Conservation (phyloP, 2,329 filamentous ascomycete species). For the Trichoderma afroharzianum region DNA sequence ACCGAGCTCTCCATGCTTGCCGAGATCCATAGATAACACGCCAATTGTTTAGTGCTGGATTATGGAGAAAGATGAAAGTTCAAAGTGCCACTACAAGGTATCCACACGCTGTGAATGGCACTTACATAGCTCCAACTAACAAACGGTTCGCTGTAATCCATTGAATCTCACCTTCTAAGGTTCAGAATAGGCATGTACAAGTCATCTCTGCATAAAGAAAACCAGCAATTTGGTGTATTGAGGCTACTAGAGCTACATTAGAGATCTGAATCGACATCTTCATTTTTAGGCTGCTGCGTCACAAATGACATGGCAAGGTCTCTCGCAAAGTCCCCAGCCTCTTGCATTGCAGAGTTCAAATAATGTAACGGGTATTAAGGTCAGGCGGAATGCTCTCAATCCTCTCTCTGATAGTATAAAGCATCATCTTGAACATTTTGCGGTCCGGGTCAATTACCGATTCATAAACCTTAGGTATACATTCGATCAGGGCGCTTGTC, state of each 20-base stretch:
- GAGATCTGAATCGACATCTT: neutral
- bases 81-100: neutral
- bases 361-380: accelerated
- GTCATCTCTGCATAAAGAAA: neutral
- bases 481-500: neutral
- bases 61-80: neutral
- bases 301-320: neutral
- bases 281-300: neutral
- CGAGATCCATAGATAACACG: neutral
- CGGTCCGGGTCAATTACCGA: neutral
- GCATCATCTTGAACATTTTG: neutral
- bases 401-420: neutral
- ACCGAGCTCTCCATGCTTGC: neutral
- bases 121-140: neutral
- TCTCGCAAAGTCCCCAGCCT: neutral
- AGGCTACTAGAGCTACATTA: neutral
- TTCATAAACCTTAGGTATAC: neutral
- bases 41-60: neutral
- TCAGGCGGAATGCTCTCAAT: neutral
- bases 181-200: neutral
- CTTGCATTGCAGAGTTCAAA: neutral
- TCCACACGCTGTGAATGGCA: neutral
- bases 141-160: neutral
- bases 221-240: neutral
- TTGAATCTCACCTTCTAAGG: neutral